Conservation (phyloP, 2,329 filamentous ascomycete species). For the Knoxdaviesia capensis region DNA sequence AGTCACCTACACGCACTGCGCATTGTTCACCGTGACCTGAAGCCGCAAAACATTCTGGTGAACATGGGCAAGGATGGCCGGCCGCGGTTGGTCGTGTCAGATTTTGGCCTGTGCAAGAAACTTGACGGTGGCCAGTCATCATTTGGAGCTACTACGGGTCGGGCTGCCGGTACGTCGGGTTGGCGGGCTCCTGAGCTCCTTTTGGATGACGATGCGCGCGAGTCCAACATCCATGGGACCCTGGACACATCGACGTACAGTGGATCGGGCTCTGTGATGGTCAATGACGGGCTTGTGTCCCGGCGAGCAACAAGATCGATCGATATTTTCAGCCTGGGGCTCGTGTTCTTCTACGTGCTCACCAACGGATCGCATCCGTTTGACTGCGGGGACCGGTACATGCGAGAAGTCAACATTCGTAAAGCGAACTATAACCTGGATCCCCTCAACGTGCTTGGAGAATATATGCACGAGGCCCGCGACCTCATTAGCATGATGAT, state of each 20-base stretch:
- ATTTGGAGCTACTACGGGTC: slow-evolving; percentile 81
- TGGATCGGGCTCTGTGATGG: slow-evolving; percentile 36
- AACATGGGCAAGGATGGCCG: slow-evolving; percentile 47
- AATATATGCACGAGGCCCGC: slow-evolving; percentile 70
- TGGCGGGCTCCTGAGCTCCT: slow-evolving; percentile 94
- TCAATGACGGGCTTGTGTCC: slow-evolving; percentile 17
- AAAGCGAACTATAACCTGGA: slow-evolving; percentile 62
- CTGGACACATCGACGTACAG: slow-evolving; percentile 30
- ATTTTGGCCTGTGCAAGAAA: slow-evolving; percentile 96
- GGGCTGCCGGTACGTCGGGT: slow-evolving; percentile 80
- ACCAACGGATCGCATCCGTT: slow-evolving; percentile 86
- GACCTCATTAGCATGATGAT: slow-evolving; percentile 75
- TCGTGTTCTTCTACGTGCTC: slow-evolving; percentile 98
- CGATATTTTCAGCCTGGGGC: slow-evolving; percentile 89
- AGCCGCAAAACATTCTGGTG: slow-evolving; percentile 93
- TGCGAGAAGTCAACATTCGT: slow-evolving; percentile 93
- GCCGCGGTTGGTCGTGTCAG: slow-evolving; percentile 81
- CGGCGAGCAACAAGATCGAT: slow-evolving; percentile 86
- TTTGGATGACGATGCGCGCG: slow-evolving; percentile 49
- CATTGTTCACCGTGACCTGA: slow-evolving; percentile 92
- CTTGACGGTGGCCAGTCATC: slow-evolving; percentile 87
- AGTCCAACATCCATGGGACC: slow-evolving; percentile 2
- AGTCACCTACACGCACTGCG: slow-evolving; percentile 76
- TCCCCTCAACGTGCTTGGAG: slow-evolving; percentile 54
- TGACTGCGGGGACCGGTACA: slow-evolving; percentile 83